These are phyloP conservation scores for Huntiella moniliformis DNA, from an alignment of 2,329 filamentous ascomycete genomes.

Conservation along the genomic window DNA sequence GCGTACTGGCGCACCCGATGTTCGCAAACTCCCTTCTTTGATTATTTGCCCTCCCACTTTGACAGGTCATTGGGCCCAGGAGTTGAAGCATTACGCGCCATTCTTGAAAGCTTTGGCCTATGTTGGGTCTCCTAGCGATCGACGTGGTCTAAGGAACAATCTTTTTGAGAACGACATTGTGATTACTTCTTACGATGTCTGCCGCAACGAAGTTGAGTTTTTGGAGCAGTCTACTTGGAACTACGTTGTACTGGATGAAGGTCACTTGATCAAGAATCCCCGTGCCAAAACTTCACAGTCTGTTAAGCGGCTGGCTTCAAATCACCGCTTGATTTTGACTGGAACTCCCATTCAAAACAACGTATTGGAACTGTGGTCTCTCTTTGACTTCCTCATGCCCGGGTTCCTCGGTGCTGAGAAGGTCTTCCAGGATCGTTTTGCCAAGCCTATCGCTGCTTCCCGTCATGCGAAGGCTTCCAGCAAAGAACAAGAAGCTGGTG, in stretches of 20 bases:
- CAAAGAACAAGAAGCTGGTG: constrained; percentile 93
- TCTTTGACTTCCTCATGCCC: constrained; percentile 98
- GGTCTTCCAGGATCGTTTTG: constrained; percentile 89
- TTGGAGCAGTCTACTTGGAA: constrained; percentile 81
- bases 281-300: constrained; percentile 90
- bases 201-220: constrained; percentile 81
- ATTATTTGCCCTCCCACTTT: constrained; percentile 93
- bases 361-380: constrained; percentile 86
- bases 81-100: constrained; percentile 86
- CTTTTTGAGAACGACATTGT: constrained; percentile 75
- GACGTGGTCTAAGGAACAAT: constrained; percentile 47
- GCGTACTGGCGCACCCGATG: constrained; percentile 61
- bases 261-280: constrained; percentile 96
- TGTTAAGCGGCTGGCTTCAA: constrained; percentile 75
- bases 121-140: constrained; percentile 70
- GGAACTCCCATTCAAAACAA: constrained; percentile 98
- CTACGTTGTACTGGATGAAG: constrained; percentile 91
- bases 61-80: constrained; percentile 96
- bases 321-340: constrained; percentile 88
- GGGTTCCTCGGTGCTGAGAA: constrained; percentile 88
- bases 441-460: constrained; percentile 85
- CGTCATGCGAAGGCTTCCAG: constrained; percentile 94
- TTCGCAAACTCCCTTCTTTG: constrained; percentile 64
- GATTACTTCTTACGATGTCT: constrained; percentile 95
- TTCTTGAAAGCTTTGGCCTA: constrained; percentile 83